These are phyloP conservation scores for Penicillium psychrosexuale DNA, from an alignment of 2,329 filamentous ascomycete genomes.

Conservation along the genomic window DNA sequence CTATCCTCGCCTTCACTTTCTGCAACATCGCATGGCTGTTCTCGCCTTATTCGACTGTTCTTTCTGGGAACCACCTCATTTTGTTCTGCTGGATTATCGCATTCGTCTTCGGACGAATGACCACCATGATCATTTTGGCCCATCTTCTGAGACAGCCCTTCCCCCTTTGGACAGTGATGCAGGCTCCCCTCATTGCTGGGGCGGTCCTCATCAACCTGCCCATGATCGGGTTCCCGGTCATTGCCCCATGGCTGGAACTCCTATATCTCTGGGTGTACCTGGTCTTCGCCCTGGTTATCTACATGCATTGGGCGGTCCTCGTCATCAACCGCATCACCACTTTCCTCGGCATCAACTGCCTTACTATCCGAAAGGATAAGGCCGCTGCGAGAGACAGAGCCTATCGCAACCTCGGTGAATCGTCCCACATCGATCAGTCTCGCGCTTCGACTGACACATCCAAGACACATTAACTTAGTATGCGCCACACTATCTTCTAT, in stretches of 20 bases:
- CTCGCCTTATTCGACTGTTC: slow-evolving; percentile 78
- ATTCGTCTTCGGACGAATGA: slow-evolving; percentile 98
- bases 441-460: slow-evolving; percentile 4
- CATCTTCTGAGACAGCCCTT: slow-evolving; percentile 92
- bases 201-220: slow-evolving; percentile 81
- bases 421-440: slow-evolving; percentile 8
- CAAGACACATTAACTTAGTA: slow-evolving; percentile 8
- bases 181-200: slow-evolving; percentile 80
- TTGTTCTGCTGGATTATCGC: slow-evolving; percentile 91
- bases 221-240: slow-evolving; percentile 64
- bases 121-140: slow-evolving; percentile 97
- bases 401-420: slow-evolving; percentile 37
- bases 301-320: slow-evolving; percentile 87
- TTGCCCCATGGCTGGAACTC: slow-evolving; percentile 67
- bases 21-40: slow-evolving; percentile 81
- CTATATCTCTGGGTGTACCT: slow-evolving; percentile 84
- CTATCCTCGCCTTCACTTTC: slow-evolving; percentile 76
- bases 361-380: slow-evolving; percentile 65
- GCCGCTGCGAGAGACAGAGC: slow-evolving; percentile 33
- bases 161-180: slow-evolving; percentile 92
- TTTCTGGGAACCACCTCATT: slow-evolving; percentile 80
- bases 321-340: slow-evolving; percentile 89
- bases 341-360: slow-evolving; percentile 88
- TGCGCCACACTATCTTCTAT: not conserved
- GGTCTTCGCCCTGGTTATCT: slow-evolving; percentile 75